Percentiles rank a stretch among this genome's conserved stretches.
These are phyloP conservation scores for Colletotrichum gloeosporioides DNA, from an alignment of 2,329 filamentous ascomycete species.

Conservation along the genomic window DNA sequence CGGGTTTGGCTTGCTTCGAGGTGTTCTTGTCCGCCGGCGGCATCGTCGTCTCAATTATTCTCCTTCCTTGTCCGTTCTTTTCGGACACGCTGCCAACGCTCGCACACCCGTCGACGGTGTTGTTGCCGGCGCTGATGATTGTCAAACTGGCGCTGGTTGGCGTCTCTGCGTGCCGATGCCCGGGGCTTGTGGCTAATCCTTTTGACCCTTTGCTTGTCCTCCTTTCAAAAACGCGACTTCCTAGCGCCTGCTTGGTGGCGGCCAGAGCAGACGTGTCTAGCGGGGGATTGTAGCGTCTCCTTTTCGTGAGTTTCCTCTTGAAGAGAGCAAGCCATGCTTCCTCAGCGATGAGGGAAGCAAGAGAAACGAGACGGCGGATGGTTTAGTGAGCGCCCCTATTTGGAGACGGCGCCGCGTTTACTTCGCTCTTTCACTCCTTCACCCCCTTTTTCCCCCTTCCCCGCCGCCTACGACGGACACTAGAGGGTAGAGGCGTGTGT, in stretches of 20 bases:
- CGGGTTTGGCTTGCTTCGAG: neutral
- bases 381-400: neutral
- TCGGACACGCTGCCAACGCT: slow-evolving; percentile 8
- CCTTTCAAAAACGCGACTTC: neutral
- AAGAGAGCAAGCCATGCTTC: neutral
- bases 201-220: neutral
- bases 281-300: neutral
- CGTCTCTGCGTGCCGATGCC: neutral
- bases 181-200: neutral
- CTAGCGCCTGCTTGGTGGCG: neutral
- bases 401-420: slow-evolving; percentile 1
- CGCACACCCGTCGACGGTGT: slow-evolving; percentile 2
- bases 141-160: neutral
- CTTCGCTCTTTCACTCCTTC: neutral
- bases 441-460: neutral
- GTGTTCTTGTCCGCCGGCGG: neutral
- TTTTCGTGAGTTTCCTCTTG: neutral
- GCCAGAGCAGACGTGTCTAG: slow-evolving; percentile 1
- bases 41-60: neutral
- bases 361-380: neutral
- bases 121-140: neutral
- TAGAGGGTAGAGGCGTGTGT: neutral
- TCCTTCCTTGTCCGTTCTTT: neutral
- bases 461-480: neutral
- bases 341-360: neutral